Conservation (phyloP, 768 basidiomycete genomes). For the Amanita molliuscula region DNA sequence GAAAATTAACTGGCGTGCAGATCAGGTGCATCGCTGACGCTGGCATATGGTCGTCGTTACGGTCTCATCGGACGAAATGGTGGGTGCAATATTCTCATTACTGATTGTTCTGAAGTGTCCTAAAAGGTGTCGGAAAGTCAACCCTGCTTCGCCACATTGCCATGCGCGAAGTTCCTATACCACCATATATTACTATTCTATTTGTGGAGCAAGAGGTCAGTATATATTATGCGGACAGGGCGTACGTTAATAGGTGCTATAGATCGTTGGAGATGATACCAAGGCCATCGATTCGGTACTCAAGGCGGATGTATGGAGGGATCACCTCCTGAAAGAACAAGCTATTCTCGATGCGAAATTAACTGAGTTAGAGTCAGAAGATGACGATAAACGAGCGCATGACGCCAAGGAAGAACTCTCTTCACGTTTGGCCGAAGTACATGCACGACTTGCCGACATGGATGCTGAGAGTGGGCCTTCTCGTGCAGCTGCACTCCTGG, state of each 20-base stretch:
- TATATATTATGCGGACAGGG: neutral
- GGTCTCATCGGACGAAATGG: conserved; percentile 89
- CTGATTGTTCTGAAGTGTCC: neutral
- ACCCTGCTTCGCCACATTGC: conserved; percentile 92
- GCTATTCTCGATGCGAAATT: conserved; percentile 62
- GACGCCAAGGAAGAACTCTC: conserved; percentile 82
- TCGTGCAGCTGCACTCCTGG: conserved; percentile 79
- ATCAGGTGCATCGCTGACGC: conserved; percentile 76
- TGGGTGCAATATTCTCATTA: conserved; percentile 14
- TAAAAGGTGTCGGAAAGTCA: conserved; percentile 88
- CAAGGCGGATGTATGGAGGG: conserved; percentile 99
- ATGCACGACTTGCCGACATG: conserved; percentile 89
- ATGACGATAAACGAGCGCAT: conserved; percentile 72
- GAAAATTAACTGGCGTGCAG: conserved; percentile 24
- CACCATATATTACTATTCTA: conserved; percentile 90
- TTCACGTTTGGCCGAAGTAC: conserved; percentile 77
- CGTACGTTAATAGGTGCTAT: neutral
- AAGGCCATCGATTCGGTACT: conserved; percentile 87
- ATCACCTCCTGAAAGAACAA: conserved; percentile 85
- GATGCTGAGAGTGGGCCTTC: conserved; percentile 98
- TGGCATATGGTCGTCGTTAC: conserved; percentile 84
- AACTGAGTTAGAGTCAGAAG: conserved; percentile 57
- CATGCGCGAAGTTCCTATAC: conserved; percentile 89
- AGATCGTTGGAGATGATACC: conserved; percentile 94
- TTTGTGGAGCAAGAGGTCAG: conserved; percentile 95